These are phyloP conservation scores for Colletotrichum godetiae DNA, from an alignment of 2,329 filamentous ascomycete species.

Conservation along the genomic window DNA sequence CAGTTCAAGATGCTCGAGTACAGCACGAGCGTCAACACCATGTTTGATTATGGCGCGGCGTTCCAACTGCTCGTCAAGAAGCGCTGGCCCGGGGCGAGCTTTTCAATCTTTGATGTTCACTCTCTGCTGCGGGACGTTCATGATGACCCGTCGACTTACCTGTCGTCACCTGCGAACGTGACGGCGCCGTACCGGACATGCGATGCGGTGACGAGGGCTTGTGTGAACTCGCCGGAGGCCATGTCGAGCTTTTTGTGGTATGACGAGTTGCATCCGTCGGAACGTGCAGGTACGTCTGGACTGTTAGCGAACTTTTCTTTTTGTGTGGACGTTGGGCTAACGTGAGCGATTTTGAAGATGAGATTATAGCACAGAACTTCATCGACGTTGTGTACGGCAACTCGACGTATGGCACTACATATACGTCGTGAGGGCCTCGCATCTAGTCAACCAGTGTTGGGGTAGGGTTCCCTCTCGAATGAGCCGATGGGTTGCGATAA, in stretches of 20 bases:
- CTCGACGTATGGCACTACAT: conserved; percentile 53
- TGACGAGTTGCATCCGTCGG: conserved; percentile 78
- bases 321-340: conserved; percentile 10
- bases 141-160: conserved; percentile 67
- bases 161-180: conserved; percentile 73
- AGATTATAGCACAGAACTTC: conserved; percentile 54
- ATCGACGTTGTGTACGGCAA: conserved; percentile 51
- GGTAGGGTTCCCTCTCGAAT: background rate
- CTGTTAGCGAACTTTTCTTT: background rate
- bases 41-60: conserved; percentile 62
- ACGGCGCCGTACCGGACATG: conserved; percentile 70
- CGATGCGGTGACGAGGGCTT: conserved; percentile 44
- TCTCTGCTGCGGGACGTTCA: conserved; percentile 74
- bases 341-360: conserved; percentile 37
- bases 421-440: conserved; percentile 20
- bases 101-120: conserved; percentile 77
- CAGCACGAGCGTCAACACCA: conserved; percentile 59
- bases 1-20: conserved; percentile 59
- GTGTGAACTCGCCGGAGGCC: conserved; percentile 51
- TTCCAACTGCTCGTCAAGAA: conserved; percentile 55
- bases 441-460: background rate
- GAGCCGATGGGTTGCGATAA: background rate
- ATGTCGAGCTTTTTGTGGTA: conserved; percentile 76
- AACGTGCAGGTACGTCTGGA: conserved; percentile 67
- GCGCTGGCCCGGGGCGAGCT: conserved; percentile 67